Evolutionary conservation across 768 basidiomycete species (phyloP).

Genomic region (Leccinum rimulosum): DNA sequence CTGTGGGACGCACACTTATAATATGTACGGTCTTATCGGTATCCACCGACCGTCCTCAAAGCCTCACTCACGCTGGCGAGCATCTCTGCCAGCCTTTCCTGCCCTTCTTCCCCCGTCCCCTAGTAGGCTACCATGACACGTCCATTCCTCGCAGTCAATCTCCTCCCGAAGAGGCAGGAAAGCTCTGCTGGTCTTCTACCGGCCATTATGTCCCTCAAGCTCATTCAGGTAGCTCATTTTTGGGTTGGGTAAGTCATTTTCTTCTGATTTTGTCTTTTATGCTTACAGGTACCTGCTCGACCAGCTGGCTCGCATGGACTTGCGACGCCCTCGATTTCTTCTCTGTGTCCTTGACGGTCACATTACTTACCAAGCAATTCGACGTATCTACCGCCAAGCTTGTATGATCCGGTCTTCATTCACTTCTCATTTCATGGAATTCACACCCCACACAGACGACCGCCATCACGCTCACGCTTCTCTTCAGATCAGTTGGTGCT

Average conservation of each 20-base stretch:
- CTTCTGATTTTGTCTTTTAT: neutral
- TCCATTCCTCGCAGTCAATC: constrained; percentile 40
- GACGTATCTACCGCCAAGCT: constrained; percentile 40
- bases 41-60: neutral
- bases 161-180: constrained; percentile 49
- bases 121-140: constrained; percentile 15
- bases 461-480: constrained; percentile 86
- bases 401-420: constrained; percentile 26
- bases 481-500: constrained; percentile 84
- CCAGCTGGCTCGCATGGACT: constrained; percentile 82
- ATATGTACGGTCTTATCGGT: constrained; percentile 3
- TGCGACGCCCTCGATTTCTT: constrained; percentile 89
- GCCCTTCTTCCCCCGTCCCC: neutral
- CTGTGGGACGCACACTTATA: constrained; percentile 2
- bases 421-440: neutral
- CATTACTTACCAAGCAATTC: constrained; percentile 48
- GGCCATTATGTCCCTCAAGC: constrained; percentile 44
- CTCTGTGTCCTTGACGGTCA: constrained; percentile 62
- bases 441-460: constrained; percentile 46
- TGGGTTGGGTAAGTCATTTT: constrained; percentile 46
- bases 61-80: neutral
- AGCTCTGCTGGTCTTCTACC: constrained; percentile 38
- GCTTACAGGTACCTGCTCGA: neutral
- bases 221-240: constrained; percentile 57
- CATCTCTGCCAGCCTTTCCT: neutral